phyloP scores from a whole-genome alignment of 345 rosid genomes.

The Dipteronia sinensis region DNA sequence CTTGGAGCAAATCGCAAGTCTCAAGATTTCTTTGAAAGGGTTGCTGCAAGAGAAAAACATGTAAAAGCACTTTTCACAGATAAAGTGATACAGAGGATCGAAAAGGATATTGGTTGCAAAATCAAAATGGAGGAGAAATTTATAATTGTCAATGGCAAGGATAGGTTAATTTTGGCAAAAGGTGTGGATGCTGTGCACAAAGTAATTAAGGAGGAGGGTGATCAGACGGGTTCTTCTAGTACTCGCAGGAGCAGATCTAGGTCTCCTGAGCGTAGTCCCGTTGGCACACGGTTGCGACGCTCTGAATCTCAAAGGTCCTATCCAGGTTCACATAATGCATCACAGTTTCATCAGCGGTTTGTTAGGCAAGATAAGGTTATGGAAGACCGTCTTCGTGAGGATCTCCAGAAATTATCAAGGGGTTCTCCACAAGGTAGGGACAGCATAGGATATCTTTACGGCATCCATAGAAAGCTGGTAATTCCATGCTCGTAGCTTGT shows the following conservation, averaged over 20 bases:
- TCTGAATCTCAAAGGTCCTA: slow-evolving; percentile 66
- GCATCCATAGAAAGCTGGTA: slow-evolving; percentile 64
- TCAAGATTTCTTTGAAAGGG: slow-evolving; percentile 92
- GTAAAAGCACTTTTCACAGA: slow-evolving; percentile 78
- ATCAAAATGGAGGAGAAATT: slow-evolving; percentile 93
- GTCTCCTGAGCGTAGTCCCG: slow-evolving; percentile 73
- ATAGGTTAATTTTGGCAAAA: slow-evolving; percentile 80
- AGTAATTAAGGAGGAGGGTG: slow-evolving; percentile 72
- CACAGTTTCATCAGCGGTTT: slow-evolving; percentile 68
- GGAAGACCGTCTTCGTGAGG: slow-evolving; percentile 72
- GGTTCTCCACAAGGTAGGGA: slow-evolving; percentile 99
- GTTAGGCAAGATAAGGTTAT: slow-evolving; percentile 70
- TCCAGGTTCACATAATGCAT: slow-evolving; percentile 54
- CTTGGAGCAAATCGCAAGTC: slow-evolving; percentile 94
- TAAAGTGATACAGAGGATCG: slow-evolving; percentile 76
- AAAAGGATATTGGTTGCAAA: slow-evolving; percentile 85
- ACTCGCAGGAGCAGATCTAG: slow-evolving; percentile 80
- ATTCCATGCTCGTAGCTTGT: slow-evolving; percentile 43
- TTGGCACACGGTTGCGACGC: slow-evolving; percentile 62
- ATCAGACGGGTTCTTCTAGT: slow-evolving; percentile 61
- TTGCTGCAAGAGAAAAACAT: slow-evolving; percentile 83
- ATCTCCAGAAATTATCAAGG: slow-evolving; percentile 65
- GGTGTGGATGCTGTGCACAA: slow-evolving; percentile 98
- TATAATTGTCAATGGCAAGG: slow-evolving; percentile 92
- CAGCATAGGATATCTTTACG: slow-evolving; percentile 71